Conservation (phyloP, 805 yeast genomes). For the Candida montana region DNA sequence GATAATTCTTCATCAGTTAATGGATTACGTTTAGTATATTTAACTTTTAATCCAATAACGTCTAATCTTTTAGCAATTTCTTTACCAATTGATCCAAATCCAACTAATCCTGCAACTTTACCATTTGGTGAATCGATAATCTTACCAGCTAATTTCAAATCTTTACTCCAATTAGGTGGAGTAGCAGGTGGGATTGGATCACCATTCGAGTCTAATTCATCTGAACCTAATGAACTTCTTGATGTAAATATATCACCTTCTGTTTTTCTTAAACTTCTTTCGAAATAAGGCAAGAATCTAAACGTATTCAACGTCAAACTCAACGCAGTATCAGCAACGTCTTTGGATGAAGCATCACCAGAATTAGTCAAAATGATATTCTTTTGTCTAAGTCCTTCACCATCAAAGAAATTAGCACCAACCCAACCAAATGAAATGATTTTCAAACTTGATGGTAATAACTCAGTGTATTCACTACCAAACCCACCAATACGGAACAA, state of each 20-base stretch:
- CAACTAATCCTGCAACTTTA: constrained; percentile 58
- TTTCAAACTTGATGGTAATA: constrained; percentile 42
- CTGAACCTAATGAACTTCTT: constrained; percentile 35
- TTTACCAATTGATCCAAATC: constrained; percentile 73
- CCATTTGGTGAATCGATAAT: constrained; percentile 47
- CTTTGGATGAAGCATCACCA: constrained; percentile 52
- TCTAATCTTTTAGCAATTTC: constrained; percentile 52
- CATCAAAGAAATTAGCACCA: constrained; percentile 53
- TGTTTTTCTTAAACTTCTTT: constrained; percentile 31
- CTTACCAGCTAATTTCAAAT: constrained; percentile 42
- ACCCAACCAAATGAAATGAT: constrained; percentile 53
- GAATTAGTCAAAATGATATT: constrained; percentile 55
- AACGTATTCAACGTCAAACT: constrained; percentile 53
- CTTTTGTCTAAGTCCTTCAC: constrained; percentile 34
- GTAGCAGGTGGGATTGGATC: constrained; percentile 29
- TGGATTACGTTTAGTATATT: constrained; percentile 52
- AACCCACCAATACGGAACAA: constrained; percentile 43
- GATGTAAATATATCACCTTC: constrained; percentile 39
- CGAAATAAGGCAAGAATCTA: constrained; percentile 42
- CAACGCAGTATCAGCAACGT: constrained; percentile 70
- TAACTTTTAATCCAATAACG: constrained; percentile 56
- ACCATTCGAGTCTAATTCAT: constrained; percentile 25
- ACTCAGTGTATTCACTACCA: constrained; percentile 32
- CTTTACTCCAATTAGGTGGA: constrained; percentile 33
- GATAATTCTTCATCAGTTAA: constrained; percentile 31